Percentiles rank a stretch among this genome's conserved stretches.
Evolutionary conservation across 148 eudicot species (phyloP).

Genomic region (Rhododendron molle): DNA sequence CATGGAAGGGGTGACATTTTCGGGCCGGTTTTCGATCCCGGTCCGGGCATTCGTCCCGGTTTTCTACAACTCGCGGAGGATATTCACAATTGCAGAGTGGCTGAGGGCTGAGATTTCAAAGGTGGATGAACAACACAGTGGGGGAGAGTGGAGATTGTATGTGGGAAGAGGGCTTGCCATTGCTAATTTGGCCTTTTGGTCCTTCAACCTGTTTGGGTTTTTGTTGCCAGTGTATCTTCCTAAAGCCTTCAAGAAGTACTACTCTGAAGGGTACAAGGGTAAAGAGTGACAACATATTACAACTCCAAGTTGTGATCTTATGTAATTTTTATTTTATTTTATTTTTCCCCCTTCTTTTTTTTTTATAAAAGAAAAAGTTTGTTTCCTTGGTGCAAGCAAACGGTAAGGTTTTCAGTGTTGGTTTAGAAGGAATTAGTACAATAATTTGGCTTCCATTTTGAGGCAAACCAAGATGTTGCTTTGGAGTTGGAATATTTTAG

Average conservation of each 20-base stretch:
- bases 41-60: constrained; percentile 75
- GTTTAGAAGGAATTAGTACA: background rate
- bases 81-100: constrained; percentile 51
- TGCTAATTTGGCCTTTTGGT: constrained; percentile 60
- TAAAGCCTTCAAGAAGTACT: constrained; percentile 60
- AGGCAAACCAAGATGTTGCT: background rate
- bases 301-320: background rate
- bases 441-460: background rate
- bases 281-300: constrained; percentile 2
- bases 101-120: constrained; percentile 35
- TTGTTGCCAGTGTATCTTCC: constrained; percentile 88
- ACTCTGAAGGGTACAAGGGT: constrained; percentile 23
- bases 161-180: constrained; percentile 58
- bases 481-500: background rate
- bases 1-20: constrained; percentile 59
- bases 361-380: background rate
- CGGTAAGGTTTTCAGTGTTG: background rate
- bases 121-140: constrained; percentile 21
- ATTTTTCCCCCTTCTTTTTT: background rate
- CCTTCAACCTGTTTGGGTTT: constrained; percentile 76
- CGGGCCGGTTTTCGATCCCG: constrained; percentile 58
- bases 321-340: background rate
- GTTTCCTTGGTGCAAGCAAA: background rate
- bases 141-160: constrained; percentile 34
- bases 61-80: constrained; percentile 58